Base-by-base conservation (phyloP, 1,284 basidiomycete species). In the Trichosporon faecale region DNA sequence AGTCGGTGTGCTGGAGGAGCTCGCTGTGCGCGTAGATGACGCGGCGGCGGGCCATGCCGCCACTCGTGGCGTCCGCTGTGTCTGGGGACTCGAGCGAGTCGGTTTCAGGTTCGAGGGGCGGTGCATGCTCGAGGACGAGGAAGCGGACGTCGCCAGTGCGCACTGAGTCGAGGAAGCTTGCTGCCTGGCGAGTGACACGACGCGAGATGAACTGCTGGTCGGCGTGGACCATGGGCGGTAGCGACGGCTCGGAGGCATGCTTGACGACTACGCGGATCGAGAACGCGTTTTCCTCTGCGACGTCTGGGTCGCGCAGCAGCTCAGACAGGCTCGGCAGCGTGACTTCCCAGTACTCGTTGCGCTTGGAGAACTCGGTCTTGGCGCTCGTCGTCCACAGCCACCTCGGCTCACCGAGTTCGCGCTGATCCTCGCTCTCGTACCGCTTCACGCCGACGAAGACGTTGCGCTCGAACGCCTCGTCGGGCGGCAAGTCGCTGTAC, bases 21-120 rank as follows among this genome's bases (percentile, higher is more conserved):
- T 91, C 89, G 2, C 90, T 89, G 80, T 94, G 92, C 0, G 91
- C 91, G 81, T 92, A 94, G 31, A 95, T 88, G 23, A 91, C 68
- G 33, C 81, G 71, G 64, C 81, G 79, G 29, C 77, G 77, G 1
- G 69, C 70, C 67, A 73, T 61, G 57, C 65, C 60, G 11, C n/a
- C 3, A 33, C 46, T 35, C 27, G 23, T 29, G 18, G 40, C n/a
- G n/a, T n/a, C n/a, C n/a, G 40, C 40, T 44, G 35, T 12, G 35
- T 37, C 35, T 8, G 35, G 35, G 35, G 35, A 14, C 35, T 44
- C 40, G 16, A 44, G 40, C 12, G 40, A 44, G 40, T 44, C 40
- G 2, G 16, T 5, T 1, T n/a, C n/a, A 5, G 57, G 12, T 5
- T 29, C 27, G 16, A 5, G 21, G 27, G 33, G 16, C 21, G 40